Evolutionary conservation across 805 yeast genomes (phyloP), one percentile per base, ranked within the genome.

Genomic region (Candida berthetii): DNA sequence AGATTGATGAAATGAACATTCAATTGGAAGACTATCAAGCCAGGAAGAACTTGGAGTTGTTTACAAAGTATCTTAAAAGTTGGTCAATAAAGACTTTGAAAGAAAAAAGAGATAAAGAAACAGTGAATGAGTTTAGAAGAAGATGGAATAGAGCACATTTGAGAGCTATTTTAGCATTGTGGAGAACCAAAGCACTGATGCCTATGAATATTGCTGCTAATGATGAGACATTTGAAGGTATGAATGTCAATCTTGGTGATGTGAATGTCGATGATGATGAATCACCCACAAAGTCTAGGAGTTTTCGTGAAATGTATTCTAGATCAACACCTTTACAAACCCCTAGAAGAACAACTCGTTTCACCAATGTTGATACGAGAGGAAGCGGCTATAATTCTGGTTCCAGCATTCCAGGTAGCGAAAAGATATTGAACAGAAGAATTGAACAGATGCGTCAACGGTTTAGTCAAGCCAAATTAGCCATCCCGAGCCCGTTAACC

Each of bases 61-160:
- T 60, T 4, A 38, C 57, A 22, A 52, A 52, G 35, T 49, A 48
- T 40, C 39, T 64, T 45, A 64, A 62, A 35, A 11, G 42, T 6
- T 66, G 71, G 70, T 58, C 60, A 20, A 46, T 66, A 44, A 51
- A 54, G 36, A 45, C 52, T 25, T 46, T 66, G 42, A 66, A 64
- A 43, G 44, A 52, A 3, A 52, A 54, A 29, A 57, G 66, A 41
- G 65, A 65, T 42, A 53, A 60, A 22, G 68, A 62, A 41, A 53
- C 58, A 1, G 55, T 64, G 3, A 53, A 48, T 4, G 48, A 48
- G 13, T 65, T 66, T 44, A 49, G 58, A 34, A 49, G 45, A n/a
- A 52, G 72, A 39, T 68, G 71, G 71, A 53, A 60, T 41, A 55
- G 71, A 36, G 71, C 71, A 1, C 60, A 52, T 20, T 42, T 64